A percentile compares a stretch with the other conserved stretches of the same genome.
Evolutionary conservation across 495 filamentous ascomycete species (phyloP).

Genomic region (Podospora australis): DNA sequence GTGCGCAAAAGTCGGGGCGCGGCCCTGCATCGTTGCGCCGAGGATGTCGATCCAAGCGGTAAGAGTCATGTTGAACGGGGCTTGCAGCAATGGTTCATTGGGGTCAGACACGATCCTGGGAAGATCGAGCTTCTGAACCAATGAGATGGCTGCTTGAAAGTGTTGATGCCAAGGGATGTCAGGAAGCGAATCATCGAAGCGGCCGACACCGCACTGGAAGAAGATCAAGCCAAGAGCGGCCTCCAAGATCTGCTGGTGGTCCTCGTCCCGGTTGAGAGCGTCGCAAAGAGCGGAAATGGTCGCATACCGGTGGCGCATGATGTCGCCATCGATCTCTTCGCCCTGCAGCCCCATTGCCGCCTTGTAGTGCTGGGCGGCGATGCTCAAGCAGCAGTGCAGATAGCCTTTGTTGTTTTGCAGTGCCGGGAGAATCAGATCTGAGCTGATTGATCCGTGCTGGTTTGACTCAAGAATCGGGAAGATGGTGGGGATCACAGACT

Average conservation of each 20-base stretch:
- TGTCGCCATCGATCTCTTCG: slow-evolving; percentile 80
- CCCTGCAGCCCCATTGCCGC: slow-evolving; percentile 57
- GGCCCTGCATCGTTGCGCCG: slow-evolving; percentile 84
- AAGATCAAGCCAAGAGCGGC: slow-evolving; percentile 94
- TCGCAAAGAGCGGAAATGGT: slow-evolving; percentile 83
- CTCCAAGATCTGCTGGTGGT: slow-evolving; percentile 86
- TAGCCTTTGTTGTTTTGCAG: slow-evolving; percentile 88
- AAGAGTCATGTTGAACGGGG: slow-evolving; percentile 91
- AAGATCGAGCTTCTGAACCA: slow-evolving; percentile 82
- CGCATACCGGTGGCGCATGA: slow-evolving; percentile 86
- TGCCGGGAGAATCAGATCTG: slow-evolving; percentile 75
- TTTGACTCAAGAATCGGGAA: slow-evolving; percentile 89
- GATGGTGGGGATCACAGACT: slow-evolving; percentile 78
- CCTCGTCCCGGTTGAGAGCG: slow-evolving; percentile 67
- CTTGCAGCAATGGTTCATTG: slow-evolving; percentile 50
- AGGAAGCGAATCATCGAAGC: slow-evolving; percentile 75
- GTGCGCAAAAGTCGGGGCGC: slow-evolving; percentile 80
- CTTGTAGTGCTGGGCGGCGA: slow-evolving; percentile 91
- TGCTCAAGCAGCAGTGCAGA: slow-evolving; percentile 92
- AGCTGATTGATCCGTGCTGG: slow-evolving; percentile 68
- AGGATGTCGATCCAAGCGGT: slow-evolving; percentile 97
- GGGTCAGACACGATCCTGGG: slow-evolving; percentile 54
- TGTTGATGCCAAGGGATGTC: slow-evolving; percentile 97
- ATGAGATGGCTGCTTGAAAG: slow-evolving; percentile 80
- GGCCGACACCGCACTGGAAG: slow-evolving; percentile 90